Base-by-base conservation (phyloP, 306 rosid species). In the Senna tora region DNA sequence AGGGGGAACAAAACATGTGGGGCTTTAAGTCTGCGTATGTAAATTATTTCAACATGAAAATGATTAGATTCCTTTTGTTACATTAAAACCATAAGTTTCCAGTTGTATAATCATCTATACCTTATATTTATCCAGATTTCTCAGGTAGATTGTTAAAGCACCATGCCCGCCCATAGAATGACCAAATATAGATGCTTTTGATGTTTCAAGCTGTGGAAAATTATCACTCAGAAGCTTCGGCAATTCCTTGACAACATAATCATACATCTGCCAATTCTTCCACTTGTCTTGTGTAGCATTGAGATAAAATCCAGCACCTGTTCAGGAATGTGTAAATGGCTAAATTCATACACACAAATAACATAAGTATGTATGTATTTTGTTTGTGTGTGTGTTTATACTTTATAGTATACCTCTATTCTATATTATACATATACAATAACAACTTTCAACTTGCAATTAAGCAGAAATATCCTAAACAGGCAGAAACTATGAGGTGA, bases 101-200 rank as follows among this genome's bases (percentile, higher is more conserved):
- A 34, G 76, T 59, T 38, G 33, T 57, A 75, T 76, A 39, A 30
- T 20, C 34, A 52, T 13, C 32, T 63, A 50, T 69, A 90, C 98
- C 98, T 93, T 93, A 77, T 91, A 93, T 59, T 93, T 93, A 75
- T 89, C 92, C 65, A 79, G 71, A 75, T 93, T 93, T 81, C 80
- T 93, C 71, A 91, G 85, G 88, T 86, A 93, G 77, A 93, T 86
- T 42, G 94, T 91, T 38, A 93, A 67, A 80, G 98, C 97, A 71
- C 98, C 97, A 77, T 93, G 97, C 13, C 98, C 97, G 9, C 98
- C 98, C 98, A 93, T 93, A 60, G 98, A 93, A 75, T 93, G 98
- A 54, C 98, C 98, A 83, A 47, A 89, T 76, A 93, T 82, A 25
- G 97, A 93, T 34, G 97, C 98, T 53, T 81, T 85, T 12, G 86